These are phyloP conservation scores for Sphenostylis stenocarpa DNA, from an alignment of 306 rosid genomes.

Conservation along the genomic window DNA sequence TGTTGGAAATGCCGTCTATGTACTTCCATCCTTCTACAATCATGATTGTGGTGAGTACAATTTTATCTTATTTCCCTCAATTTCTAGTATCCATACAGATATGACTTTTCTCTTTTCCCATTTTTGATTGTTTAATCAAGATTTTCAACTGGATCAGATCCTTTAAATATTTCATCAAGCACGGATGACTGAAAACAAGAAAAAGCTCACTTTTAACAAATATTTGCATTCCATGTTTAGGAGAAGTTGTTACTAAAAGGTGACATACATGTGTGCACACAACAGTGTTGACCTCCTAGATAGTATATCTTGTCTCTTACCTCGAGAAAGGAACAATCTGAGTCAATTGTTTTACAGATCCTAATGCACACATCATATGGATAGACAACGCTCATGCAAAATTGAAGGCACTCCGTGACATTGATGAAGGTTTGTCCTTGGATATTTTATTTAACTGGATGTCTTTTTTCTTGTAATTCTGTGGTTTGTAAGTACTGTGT, in stretches of 20 bases:
- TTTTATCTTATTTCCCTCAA: conserved; percentile 11
- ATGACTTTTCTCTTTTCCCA: not conserved
- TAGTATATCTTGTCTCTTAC: not conserved
- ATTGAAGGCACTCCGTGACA: conserved; percentile 75
- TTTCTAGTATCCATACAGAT: conserved; percentile 7
- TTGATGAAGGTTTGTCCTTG: conserved; percentile 62
- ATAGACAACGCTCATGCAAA: conserved; percentile 70
- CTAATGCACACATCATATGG: conserved; percentile 90
- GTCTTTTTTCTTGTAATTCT: conserved; percentile 13
- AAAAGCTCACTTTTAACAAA: not conserved
- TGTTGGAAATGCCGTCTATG: conserved; percentile 83
- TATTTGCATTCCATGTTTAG: conserved; percentile 3
- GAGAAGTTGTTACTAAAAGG: not conserved
- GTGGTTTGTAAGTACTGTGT: not conserved
- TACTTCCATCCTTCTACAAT: conserved; percentile 91
- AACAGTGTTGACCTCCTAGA: not conserved
- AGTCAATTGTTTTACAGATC: conserved; percentile 62
- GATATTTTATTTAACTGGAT: not conserved
- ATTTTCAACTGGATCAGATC: not conserved
- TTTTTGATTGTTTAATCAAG: conserved; percentile 6
- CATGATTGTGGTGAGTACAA: conserved; percentile 77
- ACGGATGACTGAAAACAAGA: not conserved
- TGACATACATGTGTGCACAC: not conserved
- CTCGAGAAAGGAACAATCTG: conserved; percentile 18
- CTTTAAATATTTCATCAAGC: conserved; percentile 12